Percentiles rank a stretch among this genome's conserved stretches.
Evolutionary conservation across 805 yeast genomes (phyloP).

Genomic region (Spathaspora boniae): DNA sequence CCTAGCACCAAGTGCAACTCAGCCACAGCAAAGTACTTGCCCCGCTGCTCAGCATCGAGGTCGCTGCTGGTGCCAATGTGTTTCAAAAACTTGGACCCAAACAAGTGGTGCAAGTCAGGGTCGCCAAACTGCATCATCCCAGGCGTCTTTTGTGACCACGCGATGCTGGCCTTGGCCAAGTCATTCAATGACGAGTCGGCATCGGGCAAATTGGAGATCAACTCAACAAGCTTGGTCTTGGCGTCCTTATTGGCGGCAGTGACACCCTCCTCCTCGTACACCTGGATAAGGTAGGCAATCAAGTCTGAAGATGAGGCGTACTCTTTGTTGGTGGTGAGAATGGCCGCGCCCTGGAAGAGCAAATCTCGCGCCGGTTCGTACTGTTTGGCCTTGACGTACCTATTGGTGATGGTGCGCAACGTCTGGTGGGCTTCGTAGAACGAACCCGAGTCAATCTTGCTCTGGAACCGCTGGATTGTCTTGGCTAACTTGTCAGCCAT

Average conservation of each 20-base stretch:
- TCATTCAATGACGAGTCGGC: conserved; percentile 51
- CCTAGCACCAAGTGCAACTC: conserved; percentile 72
- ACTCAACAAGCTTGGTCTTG: conserved; percentile 46
- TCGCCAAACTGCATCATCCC: conserved; percentile 59
- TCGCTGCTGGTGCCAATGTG: conserved; percentile 15
- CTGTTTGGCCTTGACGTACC: conserved; percentile 69
- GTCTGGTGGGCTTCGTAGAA: conserved; percentile 97
- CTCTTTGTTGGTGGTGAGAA: conserved; percentile 65
- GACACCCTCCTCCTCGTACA: conserved; percentile 52
- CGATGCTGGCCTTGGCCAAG: conserved; percentile 60
- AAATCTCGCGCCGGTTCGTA: conserved; percentile 71
- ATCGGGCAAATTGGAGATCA: conserved; percentile 43
- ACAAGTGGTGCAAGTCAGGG: conserved; percentile 64
- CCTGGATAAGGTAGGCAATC: conserved; percentile 65
- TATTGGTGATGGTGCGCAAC: conserved; percentile 79
- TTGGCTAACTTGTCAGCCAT: conserved; percentile 45
- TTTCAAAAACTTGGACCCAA: conserved; percentile 63
- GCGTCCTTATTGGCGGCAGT: conserved; percentile 34
- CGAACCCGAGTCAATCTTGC: conserved; percentile 67
- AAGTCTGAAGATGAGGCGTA: conserved; percentile 82
- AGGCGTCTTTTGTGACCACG: conserved; percentile 59
- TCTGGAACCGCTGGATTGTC: conserved; percentile 63
- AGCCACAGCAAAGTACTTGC: conserved; percentile 55
- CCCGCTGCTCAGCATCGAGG: conserved; percentile 15
- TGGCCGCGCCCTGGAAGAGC: conserved; percentile 66